These are phyloP conservation scores for Rhizopogon salebrosus DNA, from an alignment of 768 basidiomycete genomes.

Conservation along the genomic window DNA sequence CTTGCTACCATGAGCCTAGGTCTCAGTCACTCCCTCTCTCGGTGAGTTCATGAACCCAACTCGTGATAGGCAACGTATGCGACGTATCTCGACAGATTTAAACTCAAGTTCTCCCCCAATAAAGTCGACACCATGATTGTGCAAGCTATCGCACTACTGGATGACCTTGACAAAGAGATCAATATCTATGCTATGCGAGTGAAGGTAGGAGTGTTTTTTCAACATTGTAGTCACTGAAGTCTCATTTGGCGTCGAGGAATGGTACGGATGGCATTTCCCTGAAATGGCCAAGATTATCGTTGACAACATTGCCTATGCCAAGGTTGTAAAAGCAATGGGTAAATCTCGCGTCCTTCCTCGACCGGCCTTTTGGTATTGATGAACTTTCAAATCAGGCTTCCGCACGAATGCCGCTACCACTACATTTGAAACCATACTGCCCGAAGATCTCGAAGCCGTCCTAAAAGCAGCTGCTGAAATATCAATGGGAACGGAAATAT, in stretches of 20 bases:
- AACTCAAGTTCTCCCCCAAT: conserved; percentile 99
- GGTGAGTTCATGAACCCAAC: conserved; percentile 41
- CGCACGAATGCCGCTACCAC: conserved; percentile 89
- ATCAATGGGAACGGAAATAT: conserved; percentile 99
- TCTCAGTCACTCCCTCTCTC: conserved; percentile 93
- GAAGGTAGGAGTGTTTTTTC: conserved; percentile 55
- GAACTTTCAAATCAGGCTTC: conserved; percentile 53
- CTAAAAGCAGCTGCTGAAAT: conserved; percentile 95
- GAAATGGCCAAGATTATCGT: conserved; percentile 98
- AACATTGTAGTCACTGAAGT: not conserved
- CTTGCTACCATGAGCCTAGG: conserved; percentile 97
- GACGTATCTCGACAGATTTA: conserved; percentile 57
- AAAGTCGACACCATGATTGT: conserved; percentile 99
- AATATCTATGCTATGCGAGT: conserved; percentile 99
- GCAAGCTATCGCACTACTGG: conserved; percentile 95
- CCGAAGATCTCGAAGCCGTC: conserved; percentile 94
- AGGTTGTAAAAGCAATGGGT: conserved; percentile 90
- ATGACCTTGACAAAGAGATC: conserved; percentile 99
- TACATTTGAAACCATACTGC: conserved; percentile 84
- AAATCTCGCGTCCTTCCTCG: conserved; percentile 14
- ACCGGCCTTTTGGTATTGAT: not conserved
- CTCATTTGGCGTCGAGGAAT: conserved; percentile 59
- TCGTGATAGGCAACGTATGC: conserved; percentile 5
- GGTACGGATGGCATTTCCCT: conserved; percentile 99
- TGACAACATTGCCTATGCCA: conserved; percentile 96